Percentiles rank a stretch among this genome's conserved stretches.
Evolutionary conservation across 2,329 filamentous ascomycete species (phyloP).

Genomic region (Pseudogymnoascus sp.): DNA sequence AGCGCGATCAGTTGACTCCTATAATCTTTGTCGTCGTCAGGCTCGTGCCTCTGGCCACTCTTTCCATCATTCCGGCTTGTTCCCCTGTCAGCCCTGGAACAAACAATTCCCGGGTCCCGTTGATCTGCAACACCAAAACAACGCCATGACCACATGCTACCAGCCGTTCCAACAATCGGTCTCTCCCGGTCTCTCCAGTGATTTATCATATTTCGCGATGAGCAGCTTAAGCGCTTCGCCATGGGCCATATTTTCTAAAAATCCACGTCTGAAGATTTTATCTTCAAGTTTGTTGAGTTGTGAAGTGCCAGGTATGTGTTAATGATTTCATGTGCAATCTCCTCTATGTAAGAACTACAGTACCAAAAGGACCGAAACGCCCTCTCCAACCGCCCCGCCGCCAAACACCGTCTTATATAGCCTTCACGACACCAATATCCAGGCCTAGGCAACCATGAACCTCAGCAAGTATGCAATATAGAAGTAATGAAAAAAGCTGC

Average conservation of each 20-base stretch:
- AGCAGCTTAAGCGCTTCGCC: neutral
- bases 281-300: neutral
- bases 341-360: neutral
- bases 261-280: neutral
- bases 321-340: neutral
- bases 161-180: neutral
- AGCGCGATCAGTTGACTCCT: constrained; percentile 4
- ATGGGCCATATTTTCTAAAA: neutral
- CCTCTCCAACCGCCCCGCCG: neutral
- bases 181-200: neutral
- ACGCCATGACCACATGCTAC: neutral
- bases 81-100: constrained; percentile 7
- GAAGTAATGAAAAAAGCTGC: constrained; percentile 9
- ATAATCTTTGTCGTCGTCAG: constrained; percentile 1
- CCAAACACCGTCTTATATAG: neutral
- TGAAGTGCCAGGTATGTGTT: neutral
- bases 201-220: neutral
- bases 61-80: constrained; percentile 8
- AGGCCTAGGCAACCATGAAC: neutral
- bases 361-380: neutral
- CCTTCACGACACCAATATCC: neutral
- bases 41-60: constrained; percentile 8
- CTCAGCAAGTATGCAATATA: constrained; percentile 3
- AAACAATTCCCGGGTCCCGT: neutral
- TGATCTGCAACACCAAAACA: constrained; percentile 6